These are phyloP conservation scores for Zymoseptoria crescenta DNA, from an alignment of 2,329 filamentous ascomycete species.

Conservation along the genomic window DNA sequence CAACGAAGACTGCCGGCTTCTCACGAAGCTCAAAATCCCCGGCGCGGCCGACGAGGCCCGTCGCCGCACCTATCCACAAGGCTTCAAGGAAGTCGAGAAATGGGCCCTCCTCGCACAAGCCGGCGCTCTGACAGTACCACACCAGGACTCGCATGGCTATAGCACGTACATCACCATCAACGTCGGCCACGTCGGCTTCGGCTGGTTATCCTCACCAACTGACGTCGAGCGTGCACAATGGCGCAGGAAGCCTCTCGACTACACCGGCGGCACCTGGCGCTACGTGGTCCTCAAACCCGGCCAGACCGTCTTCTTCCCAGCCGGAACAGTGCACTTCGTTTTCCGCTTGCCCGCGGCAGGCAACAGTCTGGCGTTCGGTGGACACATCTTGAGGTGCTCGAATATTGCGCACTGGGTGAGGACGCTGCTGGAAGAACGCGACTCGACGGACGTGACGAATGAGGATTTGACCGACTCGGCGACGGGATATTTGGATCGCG, in stretches of 20 bases:
- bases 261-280: conserved; percentile 22
- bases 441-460: conserved; percentile 38
- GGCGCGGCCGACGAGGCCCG: conserved; percentile 17
- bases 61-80: conserved; percentile 22
- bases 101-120: conserved; percentile 28
- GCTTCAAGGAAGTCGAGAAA: conserved; percentile 30
- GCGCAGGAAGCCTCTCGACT: conserved; percentile 13
- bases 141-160: conserved; percentile 30
- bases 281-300: conserved; percentile 26
- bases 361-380: conserved; percentile 28
- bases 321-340: conserved; percentile 29
- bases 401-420: conserved; percentile 37
- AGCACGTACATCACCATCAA: conserved; percentile 30
- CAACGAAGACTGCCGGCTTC: conserved; percentile 25
- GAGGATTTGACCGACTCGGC: conserved; percentile 36
- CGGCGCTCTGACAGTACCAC: conserved; percentile 28
- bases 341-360: conserved; percentile 25
- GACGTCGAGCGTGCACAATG: conserved; percentile 21
- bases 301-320: conserved; percentile 27
- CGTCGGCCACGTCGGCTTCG: conserved; percentile 26
- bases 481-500: conserved; percentile 23
- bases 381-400: conserved; percentile 28
- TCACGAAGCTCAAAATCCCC: conserved; percentile 28
- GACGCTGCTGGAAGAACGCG: conserved; percentile 38
- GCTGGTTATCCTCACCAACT: conserved; percentile 25